A percentile compares a stretch with the other conserved stretches of the same genome.
Evolutionary conservation across 306 rosid species (phyloP).

Genomic region (Pachyrhizus erosus): DNA sequence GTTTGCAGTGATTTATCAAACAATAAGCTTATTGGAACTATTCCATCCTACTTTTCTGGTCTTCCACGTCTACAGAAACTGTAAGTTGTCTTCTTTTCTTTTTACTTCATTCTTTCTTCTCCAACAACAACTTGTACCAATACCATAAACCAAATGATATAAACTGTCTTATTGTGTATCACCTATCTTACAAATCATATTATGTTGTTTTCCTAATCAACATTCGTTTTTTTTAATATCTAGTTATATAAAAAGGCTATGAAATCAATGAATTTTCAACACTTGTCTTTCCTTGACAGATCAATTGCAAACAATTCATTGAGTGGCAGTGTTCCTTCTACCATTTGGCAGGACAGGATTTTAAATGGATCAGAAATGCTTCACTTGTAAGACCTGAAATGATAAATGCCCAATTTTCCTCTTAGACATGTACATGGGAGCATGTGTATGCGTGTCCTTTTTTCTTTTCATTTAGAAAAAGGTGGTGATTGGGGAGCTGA

Average conservation of each 20-base stretch:
- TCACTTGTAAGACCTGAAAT: constrained; percentile 62
- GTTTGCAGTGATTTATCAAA: constrained; percentile 69
- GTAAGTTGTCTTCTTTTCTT: constrained; percentile 55
- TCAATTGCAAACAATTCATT: constrained; percentile 77
- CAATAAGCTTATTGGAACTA: constrained; percentile 70
- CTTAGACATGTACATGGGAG: background rate
- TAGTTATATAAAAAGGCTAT: constrained; percentile 1
- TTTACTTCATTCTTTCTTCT: constrained; percentile 18
- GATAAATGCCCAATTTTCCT: constrained; percentile 5
- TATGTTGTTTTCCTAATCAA: background rate
- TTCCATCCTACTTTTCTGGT: constrained; percentile 68
- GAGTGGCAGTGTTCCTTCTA: constrained; percentile 69
- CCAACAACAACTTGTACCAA: background rate
- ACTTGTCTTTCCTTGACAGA: constrained; percentile 57
- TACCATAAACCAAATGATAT: background rate
- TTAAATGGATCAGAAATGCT: constrained; percentile 49
- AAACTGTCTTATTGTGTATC: background rate
- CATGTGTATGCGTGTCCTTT: background rate
- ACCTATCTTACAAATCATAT: background rate
- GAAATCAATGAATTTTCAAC: constrained; percentile 8
- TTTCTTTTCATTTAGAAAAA: background rate
- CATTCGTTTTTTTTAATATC: background rate
- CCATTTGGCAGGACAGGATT: constrained; percentile 69
- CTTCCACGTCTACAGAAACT: constrained; percentile 78
- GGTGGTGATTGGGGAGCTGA: background rate